A percentile compares a stretch with the other conserved stretches of the same genome.
phyloP scores from a whole-genome alignment of 1,284 basidiomycete genomes.

The Tilletia walkeri region DNA sequence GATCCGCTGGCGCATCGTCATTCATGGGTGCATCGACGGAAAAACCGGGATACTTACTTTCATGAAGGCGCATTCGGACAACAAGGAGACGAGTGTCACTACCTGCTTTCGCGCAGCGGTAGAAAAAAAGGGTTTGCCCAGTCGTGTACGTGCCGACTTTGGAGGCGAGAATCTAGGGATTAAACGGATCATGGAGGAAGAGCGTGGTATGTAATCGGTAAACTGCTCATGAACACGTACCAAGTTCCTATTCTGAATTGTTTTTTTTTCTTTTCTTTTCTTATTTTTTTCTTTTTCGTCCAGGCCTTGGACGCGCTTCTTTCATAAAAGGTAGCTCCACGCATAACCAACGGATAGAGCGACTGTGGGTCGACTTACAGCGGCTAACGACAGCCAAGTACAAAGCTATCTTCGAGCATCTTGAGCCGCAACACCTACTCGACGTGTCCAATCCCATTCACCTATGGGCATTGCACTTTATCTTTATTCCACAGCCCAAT shows the following conservation, averaged over 20 bases:
- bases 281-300: too few relatives aligned
- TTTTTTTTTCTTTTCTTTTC: too few relatives aligned
- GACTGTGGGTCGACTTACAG: conserved; percentile 6
- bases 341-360: conserved; percentile 8
- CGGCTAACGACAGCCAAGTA: neutral
- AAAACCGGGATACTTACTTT: conserved; percentile 11
- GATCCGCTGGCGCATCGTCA: conserved; percentile 7
- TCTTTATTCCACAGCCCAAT: neutral
- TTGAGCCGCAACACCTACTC: neutral
- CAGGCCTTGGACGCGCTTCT: neutral
- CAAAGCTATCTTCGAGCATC: neutral
- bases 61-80: conserved; percentile 19
- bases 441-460: neutral
- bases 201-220: conserved; percentile 18
- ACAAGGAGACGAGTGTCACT: conserved; percentile 16
- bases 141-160: conserved; percentile 15
- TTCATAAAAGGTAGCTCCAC: neutral
- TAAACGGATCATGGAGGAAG: neutral
- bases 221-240: too few relatives aligned
- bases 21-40: conserved; percentile 7
- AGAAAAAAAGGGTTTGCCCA: conserved; percentile 10
- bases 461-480: conserved; percentile 6
- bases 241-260: too few relatives aligned
- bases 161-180: conserved; percentile 18
- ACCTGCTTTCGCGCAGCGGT: neutral